Conservation (phyloP, 345 rosid species). For the Citropsis articulata region DNA sequence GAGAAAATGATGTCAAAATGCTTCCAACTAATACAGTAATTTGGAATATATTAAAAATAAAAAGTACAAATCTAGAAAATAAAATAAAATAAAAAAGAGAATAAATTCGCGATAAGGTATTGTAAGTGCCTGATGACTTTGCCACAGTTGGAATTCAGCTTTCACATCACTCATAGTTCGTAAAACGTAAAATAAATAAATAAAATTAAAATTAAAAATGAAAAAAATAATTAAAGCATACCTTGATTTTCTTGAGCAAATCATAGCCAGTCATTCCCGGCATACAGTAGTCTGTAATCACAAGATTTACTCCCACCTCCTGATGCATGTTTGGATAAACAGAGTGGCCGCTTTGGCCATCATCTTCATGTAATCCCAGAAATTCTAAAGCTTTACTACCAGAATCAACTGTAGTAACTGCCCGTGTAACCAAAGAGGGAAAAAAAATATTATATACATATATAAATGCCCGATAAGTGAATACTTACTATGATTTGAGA, state of each 20-base stretch:
- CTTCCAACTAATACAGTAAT: slow-evolving; percentile 5
- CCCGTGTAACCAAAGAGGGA: not conserved
- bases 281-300: slow-evolving; percentile 80
- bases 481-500: too few relatives aligned
- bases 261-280: slow-evolving; percentile 91
- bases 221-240: slow-evolving; percentile 9
- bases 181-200: not conserved
- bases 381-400: slow-evolving; percentile 68
- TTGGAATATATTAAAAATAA: not conserved
- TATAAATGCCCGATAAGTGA: not conserved
- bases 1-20: slow-evolving; percentile 24
- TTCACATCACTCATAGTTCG: not conserved
- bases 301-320: slow-evolving; percentile 60
- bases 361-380: slow-evolving; percentile 54
- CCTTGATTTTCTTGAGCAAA: slow-evolving; percentile 76
- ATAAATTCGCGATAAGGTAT: too few relatives aligned
- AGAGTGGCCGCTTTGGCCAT: slow-evolving; percentile 21
- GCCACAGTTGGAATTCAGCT: not conserved
- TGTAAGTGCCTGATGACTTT: too few relatives aligned
- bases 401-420: slow-evolving; percentile 80
- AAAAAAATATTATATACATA: not conserved
- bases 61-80: slow-evolving; percentile 1
- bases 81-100: too few relatives aligned
- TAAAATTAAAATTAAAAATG: slow-evolving; percentile 3
- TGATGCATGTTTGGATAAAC: slow-evolving; percentile 36